These are phyloP conservation scores for Quercus tomentella DNA, from an alignment of 331 rosid species.

Conservation along the genomic window DNA sequence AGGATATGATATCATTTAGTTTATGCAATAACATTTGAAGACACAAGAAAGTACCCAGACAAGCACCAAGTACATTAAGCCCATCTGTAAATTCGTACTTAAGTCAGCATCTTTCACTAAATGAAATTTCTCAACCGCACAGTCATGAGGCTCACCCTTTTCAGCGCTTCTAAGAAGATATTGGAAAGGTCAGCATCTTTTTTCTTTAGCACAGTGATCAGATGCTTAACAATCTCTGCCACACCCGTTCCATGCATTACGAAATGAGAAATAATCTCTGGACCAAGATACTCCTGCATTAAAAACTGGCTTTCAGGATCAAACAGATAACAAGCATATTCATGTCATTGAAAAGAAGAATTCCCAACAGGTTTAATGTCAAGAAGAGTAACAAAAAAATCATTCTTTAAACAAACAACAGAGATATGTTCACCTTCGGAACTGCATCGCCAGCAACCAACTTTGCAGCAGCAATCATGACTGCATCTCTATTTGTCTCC, in stretches of 20 bases:
- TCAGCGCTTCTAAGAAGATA: constrained; percentile 77
- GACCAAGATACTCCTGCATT: constrained; percentile 82
- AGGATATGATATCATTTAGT: background rate
- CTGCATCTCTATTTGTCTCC: constrained; percentile 72
- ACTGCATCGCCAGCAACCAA: constrained; percentile 57
- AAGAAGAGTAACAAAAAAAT: background rate
- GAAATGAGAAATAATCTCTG: constrained; percentile 79
- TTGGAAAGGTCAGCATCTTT: constrained; percentile 47
- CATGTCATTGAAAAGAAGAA: background rate
- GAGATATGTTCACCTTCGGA: constrained; percentile 55
- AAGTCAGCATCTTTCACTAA: constrained; percentile 5
- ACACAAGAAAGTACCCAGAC: background rate
- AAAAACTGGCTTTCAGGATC: constrained; percentile 12
- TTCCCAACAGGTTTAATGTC: background rate
- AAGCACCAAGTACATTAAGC: constrained; percentile 3
- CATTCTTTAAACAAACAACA: background rate
- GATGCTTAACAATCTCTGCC: constrained; percentile 67
- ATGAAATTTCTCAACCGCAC: background rate
- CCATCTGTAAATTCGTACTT: background rate
- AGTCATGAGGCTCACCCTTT: constrained; percentile 51
- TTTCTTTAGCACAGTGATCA: constrained; percentile 68
- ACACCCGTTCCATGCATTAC: constrained; percentile 78
- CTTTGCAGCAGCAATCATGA: constrained; percentile 78
- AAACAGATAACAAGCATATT: background rate
- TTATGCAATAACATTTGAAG: background rate